Percentiles rank a stretch among this genome's conserved stretches.
Conservation (phyloP, 305 asterid species). For the Euphrasia arctica region DNA sequence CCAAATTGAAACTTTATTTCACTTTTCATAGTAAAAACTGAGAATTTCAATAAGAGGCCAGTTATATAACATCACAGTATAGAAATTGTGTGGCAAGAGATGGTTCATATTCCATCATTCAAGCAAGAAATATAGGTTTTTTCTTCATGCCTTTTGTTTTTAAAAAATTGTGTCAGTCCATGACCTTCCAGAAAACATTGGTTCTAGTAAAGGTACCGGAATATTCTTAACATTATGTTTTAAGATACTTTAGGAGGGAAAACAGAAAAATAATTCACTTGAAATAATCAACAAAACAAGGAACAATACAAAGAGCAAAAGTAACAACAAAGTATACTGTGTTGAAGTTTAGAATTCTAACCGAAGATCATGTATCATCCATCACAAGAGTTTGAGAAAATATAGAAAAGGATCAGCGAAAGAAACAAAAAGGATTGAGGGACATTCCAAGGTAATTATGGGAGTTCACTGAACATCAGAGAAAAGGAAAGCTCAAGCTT, state of each 20-base stretch:
- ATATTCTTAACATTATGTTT: no score
- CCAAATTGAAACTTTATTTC: background rate
- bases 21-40: background rate
- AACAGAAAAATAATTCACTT: no score
- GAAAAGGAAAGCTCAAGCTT: slow-evolving; percentile 18
- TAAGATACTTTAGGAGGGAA: no score
- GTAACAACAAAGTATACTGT: no score
- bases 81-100: background rate
- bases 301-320: no score
- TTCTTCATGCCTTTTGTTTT: no score
- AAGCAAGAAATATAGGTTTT: no score
- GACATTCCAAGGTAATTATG: slow-evolving; percentile 5
- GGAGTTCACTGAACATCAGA: slow-evolving; percentile 2
- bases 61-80: background rate
- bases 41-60: background rate
- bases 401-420: background rate
- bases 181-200: no score
- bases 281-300: no score
- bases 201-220: no score
- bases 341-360: background rate
- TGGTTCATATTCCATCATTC: background rate
- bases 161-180: no score
- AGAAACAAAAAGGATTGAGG: slow-evolving; percentile 1
- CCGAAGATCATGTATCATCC: background rate
- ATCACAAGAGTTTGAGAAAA: background rate